Percentiles rank a stretch among this genome's conserved stretches.
Evolutionary conservation across 2,329 filamentous ascomycete genomes (phyloP).

Genomic region (Fusarium nisikadoi): DNA sequence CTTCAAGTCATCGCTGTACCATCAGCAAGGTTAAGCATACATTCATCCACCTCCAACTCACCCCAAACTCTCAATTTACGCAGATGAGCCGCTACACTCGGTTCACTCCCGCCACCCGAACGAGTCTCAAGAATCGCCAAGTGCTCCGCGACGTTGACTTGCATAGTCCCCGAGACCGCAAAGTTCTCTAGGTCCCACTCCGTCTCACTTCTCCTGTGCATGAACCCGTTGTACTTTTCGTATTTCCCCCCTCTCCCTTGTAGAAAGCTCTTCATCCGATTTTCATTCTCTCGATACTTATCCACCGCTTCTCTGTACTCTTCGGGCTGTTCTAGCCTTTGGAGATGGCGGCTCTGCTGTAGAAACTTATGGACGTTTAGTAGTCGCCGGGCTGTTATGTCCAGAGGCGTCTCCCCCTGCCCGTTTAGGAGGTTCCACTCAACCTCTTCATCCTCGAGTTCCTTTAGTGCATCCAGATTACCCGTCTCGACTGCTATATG

Average conservation of each 20-base stretch:
- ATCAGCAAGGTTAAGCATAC: not conserved
- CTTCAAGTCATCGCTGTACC: not conserved
- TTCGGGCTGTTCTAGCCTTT: accelerated
- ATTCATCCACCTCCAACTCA: not conserved
- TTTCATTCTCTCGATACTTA: not conserved
- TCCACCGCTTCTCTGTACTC: accelerated
- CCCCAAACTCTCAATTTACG: not conserved
- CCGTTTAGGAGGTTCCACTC: not conserved
- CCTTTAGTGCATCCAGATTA: accelerated
- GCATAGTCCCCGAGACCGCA: accelerated
- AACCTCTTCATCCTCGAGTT: accelerated
- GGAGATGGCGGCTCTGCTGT: not conserved
- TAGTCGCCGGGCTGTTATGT: not conserved
- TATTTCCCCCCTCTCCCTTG: accelerated
- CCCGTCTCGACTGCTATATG: not conserved
- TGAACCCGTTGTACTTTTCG: not conserved
- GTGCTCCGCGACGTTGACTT: accelerated
- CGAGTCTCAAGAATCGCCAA: not conserved
- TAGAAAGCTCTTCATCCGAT: not conserved
- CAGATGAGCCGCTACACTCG: accelerated
- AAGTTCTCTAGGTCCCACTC: not conserved
- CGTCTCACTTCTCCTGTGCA: not conserved
- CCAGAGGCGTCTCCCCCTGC: not conserved
- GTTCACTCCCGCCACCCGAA: accelerated
- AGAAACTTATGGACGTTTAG: not conserved